A percentile compares a stretch with the other conserved stretches of the same genome.
These are phyloP conservation scores for Neurospora pannonica DNA, from an alignment of 495 filamentous ascomycete species.

Conservation along the genomic window DNA sequence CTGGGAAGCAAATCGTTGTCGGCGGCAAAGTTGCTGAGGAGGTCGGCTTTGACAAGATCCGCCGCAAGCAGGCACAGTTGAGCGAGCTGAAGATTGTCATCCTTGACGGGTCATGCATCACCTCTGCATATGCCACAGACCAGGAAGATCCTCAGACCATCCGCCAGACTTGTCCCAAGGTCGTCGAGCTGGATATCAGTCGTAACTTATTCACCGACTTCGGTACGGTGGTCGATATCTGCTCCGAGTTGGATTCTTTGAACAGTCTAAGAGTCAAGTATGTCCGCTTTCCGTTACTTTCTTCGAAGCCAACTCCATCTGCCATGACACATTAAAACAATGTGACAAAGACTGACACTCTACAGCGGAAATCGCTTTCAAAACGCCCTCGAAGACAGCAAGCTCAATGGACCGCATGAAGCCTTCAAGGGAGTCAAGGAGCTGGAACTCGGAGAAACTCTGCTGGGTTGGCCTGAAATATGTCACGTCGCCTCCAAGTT, in stretches of 20 bases:
- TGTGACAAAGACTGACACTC: neutral
- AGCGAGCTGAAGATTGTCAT: constrained; percentile 70
- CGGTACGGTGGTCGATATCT: constrained; percentile 58
- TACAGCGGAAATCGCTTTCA: constrained; percentile 69
- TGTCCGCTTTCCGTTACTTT: constrained; percentile 16
- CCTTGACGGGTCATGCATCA: constrained; percentile 64
- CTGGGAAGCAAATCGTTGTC: constrained; percentile 50
- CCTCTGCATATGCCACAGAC: constrained; percentile 26
- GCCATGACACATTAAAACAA: neutral
- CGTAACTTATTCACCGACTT: constrained; percentile 68
- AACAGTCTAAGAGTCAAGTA: constrained; percentile 63
- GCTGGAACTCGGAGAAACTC: constrained; percentile 62
- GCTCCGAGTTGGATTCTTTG: constrained; percentile 51
- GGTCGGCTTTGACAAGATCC: constrained; percentile 91
- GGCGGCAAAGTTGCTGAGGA: constrained; percentile 85
- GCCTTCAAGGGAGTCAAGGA: constrained; percentile 52
- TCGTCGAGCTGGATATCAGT: constrained; percentile 77
- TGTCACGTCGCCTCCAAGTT: constrained; percentile 43
- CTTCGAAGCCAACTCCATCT: constrained; percentile 1
- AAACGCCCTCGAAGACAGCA: constrained; percentile 25
- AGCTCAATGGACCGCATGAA: constrained; percentile 20
- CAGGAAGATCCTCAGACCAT: constrained; percentile 23
- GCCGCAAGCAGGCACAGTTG: constrained; percentile 65
- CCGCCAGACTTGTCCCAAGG: constrained; percentile 46
- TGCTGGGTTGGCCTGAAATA: constrained; percentile 66